Conservation (phyloP, 768 basidiomycete genomes). For the Termitomyces titanicus region DNA sequence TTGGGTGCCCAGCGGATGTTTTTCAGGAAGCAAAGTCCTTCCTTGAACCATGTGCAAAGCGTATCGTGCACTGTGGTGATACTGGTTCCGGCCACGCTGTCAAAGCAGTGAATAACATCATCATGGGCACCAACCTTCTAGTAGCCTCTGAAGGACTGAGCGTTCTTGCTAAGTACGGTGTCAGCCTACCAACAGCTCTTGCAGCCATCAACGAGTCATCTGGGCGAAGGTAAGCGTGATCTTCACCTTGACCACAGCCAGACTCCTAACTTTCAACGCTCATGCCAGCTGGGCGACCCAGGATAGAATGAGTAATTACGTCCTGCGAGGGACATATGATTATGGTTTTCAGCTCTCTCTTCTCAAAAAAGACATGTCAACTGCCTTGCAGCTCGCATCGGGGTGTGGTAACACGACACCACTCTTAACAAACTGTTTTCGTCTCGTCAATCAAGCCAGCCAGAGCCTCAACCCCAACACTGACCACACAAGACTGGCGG, state of each 20-base stretch:
- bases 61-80: constrained; percentile 6
- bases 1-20: constrained; percentile 5
- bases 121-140: constrained; percentile 6
- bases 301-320: constrained; percentile 3
- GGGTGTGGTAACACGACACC: constrained; percentile 5
- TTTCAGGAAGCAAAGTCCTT: background rate
- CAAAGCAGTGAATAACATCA: constrained; percentile 10
- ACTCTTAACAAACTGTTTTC: constrained; percentile 6
- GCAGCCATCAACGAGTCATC: constrained; percentile 9
- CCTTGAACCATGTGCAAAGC: background rate
- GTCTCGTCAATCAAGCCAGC: constrained; percentile 2
- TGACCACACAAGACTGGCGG: constrained; percentile 5
- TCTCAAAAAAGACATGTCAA: constrained; percentile 12
- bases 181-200: background rate
- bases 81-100: constrained; percentile 10
- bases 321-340: constrained; percentile 9
- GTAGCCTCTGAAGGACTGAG: constrained; percentile 8
- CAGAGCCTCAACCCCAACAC: background rate
- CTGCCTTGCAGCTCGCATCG: constrained; percentile 8
- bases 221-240: constrained; percentile 6
- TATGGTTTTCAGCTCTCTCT: constrained; percentile 10
- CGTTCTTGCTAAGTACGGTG: constrained; percentile 8
- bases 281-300: constrained; percentile 6
- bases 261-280: background rate
- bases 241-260: background rate